Evolutionary conservation across 2,329 filamentous ascomycete species (phyloP).

Genomic region (Fusarium gaditjirri): DNA sequence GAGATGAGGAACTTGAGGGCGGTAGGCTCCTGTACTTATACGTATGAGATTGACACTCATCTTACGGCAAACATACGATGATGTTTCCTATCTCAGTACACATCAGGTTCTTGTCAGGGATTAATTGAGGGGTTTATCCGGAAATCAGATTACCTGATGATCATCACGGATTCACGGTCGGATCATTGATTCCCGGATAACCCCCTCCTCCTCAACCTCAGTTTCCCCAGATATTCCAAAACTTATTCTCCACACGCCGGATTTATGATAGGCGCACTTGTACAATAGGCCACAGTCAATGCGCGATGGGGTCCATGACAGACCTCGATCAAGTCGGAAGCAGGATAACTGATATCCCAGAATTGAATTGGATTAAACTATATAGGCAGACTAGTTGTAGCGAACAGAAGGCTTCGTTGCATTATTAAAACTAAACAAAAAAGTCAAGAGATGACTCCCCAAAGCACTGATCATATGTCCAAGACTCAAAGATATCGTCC

Average conservation of each 20-base stretch:
- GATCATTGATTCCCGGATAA: background rate
- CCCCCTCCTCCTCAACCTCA: background rate
- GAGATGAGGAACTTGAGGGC: background rate
- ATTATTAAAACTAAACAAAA: background rate
- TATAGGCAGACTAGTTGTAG: background rate
- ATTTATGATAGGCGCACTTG: background rate
- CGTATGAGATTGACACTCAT: accelerated
- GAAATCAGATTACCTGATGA: background rate
- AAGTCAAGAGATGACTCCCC: conserved; percentile 23
- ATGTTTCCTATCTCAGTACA: background rate
- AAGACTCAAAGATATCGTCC: conserved; percentile 31
- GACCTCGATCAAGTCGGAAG: background rate
- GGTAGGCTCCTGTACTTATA: background rate
- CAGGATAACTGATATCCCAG: background rate
- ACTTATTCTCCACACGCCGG: background rate
- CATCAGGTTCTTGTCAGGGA: background rate
- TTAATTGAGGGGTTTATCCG: background rate
- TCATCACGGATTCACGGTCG: background rate
- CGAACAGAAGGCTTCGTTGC: background rate
- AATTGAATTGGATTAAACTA: background rate
- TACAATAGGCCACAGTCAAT: background rate
- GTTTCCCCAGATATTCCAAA: background rate
- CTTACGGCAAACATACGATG: accelerated
- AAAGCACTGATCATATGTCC: conserved; percentile 32
- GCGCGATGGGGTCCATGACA: background rate